Percentiles rank a stretch among this genome's conserved stretches.
Conservation (phyloP, 2,329 filamentous ascomycete species). For the Colletotrichum sp. region DNA sequence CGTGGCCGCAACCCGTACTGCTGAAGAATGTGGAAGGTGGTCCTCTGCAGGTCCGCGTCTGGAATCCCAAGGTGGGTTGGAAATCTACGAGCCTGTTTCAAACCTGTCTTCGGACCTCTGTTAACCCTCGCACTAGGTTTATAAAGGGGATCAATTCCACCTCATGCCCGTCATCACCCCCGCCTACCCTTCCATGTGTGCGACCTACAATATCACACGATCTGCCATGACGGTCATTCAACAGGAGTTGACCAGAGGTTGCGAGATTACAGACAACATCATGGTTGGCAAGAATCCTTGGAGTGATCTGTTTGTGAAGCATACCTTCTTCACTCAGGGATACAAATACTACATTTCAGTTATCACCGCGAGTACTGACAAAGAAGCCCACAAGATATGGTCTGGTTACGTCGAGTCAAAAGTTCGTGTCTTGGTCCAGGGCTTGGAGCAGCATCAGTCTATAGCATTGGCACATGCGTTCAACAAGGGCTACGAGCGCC, state of each 20-base stretch:
- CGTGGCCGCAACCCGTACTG: conserved; percentile 92
- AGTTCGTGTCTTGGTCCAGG: conserved; percentile 82
- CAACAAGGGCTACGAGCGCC: conserved; percentile 89
- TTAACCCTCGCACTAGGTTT: conserved; percentile 57
- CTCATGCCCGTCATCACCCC: conserved; percentile 99
- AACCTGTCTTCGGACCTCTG: background rate
- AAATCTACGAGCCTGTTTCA: background rate
- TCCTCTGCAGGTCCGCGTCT: conserved; percentile 81
- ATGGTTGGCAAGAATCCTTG: conserved; percentile 78
- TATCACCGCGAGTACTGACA: conserved; percentile 80
- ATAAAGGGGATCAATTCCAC: conserved; percentile 81
- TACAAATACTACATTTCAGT: conserved; percentile 97
- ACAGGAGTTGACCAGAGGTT: conserved; percentile 79
- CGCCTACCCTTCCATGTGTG: conserved; percentile 96
- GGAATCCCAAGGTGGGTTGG: conserved; percentile 81
- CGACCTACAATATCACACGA: conserved; percentile 89
- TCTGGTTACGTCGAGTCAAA: conserved; percentile 94
- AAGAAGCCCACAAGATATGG: conserved; percentile 87
- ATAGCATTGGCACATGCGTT: conserved; percentile 89
- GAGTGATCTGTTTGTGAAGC: conserved; percentile 88
- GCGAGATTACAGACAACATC: conserved; percentile 80
- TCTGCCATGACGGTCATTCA: conserved; percentile 88
- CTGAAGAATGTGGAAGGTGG: conserved; percentile 88
- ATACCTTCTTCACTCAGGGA: conserved; percentile 90
- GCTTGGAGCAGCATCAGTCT: conserved; percentile 79